Base-by-base conservation (phyloP, 768 basidiomycete species). In the Boletus speciosus region DNA sequence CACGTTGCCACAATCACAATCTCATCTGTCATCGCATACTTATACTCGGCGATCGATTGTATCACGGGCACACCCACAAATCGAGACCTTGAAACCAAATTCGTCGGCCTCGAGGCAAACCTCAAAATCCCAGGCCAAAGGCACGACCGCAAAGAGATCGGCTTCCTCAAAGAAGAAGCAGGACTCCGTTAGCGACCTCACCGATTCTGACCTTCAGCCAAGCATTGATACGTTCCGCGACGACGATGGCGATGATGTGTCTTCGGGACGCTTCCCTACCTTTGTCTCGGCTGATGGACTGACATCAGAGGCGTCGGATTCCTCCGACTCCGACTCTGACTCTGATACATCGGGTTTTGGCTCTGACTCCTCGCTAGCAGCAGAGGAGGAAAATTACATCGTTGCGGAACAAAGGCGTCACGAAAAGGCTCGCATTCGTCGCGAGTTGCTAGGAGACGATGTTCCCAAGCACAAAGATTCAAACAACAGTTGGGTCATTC, bases 401-500 rank as follows among this genome's bases (percentile, higher is more conserved):
- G 60, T 80, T 7, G 67, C 79, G 15, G 76, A 84, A 46, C 73
- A 73, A 61, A 69, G 55, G 56, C 78, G 65, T 73, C 76, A 60
- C 16, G 75, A 77, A 37, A 76, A 69, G 55, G 79, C 82, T n/a
- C 80, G 84, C 44, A 67, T 83, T 29, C 79, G 77, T 44, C 79
- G 84, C 47, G 84, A 87, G 66, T 71, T 85, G 32, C 68, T 87
- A 49, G 81, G 81, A 43, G 78, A 81, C 32, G 79, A 81, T 19
- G 68, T 63, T 57, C 75, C 73, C 61, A 79, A 72, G 61, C 66
- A 70, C 57, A 72, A 66, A 61, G 61, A 69, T 60, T 57, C 67
- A 11, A 74, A 77, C 57, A 78, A 80, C 49, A 78, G 78, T 56
- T 90, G 88, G 88, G 77, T 87, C 58, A 86, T 88, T 50, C 76